phyloP scores from a whole-genome alignment of 495 filamentous ascomycete genomes.

The Aspergillus sparsus region DNA sequence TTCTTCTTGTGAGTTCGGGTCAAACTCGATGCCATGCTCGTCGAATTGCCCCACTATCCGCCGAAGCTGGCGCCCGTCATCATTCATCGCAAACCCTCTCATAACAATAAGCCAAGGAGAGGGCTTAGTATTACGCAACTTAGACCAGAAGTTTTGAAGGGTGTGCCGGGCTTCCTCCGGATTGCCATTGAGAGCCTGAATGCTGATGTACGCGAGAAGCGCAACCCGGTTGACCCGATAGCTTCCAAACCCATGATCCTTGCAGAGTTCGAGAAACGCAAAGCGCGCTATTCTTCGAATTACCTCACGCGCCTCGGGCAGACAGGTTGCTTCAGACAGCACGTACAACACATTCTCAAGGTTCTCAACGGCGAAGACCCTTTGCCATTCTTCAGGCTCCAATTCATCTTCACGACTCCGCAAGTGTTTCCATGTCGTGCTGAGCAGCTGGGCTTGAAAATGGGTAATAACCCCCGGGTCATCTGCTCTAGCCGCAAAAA shows the following conservation, averaged over 20 bases:
- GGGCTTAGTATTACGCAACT: slow-evolving; percentile 31
- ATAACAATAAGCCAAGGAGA: slow-evolving; percentile 63
- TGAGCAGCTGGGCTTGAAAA: slow-evolving; percentile 61
- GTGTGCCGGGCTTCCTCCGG: slow-evolving; percentile 58
- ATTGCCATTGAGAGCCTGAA: slow-evolving; percentile 59
- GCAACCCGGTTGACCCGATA: slow-evolving; percentile 42
- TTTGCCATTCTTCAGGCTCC: slow-evolving; percentile 38
- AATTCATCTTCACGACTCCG: slow-evolving; percentile 37
- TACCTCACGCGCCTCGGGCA: slow-evolving; percentile 36
- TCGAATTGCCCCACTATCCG: slow-evolving; percentile 32
- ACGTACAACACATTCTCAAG: slow-evolving; percentile 49
- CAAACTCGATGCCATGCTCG: slow-evolving; percentile 36
- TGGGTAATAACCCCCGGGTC: slow-evolving; percentile 56
- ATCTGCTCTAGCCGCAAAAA: slow-evolving; percentile 59
- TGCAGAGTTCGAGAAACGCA: slow-evolving; percentile 56
- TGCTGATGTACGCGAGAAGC: slow-evolving; percentile 53
- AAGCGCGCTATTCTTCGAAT: slow-evolving; percentile 54
- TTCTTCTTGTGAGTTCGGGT: slow-evolving; percentile 41
- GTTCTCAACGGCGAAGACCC: slow-evolving; percentile 51
- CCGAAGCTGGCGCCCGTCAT: slow-evolving; percentile 49
- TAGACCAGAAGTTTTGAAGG: slow-evolving; percentile 47
- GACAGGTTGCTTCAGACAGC: slow-evolving; percentile 39
- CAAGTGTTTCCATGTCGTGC: slow-evolving; percentile 61
- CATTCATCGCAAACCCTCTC: slow-evolving; percentile 65
- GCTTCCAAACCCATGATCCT: slow-evolving; percentile 39